Evolutionary conservation across 2,329 filamentous ascomycete genomes (phyloP).

Genomic region (Exophiala sp.): DNA sequence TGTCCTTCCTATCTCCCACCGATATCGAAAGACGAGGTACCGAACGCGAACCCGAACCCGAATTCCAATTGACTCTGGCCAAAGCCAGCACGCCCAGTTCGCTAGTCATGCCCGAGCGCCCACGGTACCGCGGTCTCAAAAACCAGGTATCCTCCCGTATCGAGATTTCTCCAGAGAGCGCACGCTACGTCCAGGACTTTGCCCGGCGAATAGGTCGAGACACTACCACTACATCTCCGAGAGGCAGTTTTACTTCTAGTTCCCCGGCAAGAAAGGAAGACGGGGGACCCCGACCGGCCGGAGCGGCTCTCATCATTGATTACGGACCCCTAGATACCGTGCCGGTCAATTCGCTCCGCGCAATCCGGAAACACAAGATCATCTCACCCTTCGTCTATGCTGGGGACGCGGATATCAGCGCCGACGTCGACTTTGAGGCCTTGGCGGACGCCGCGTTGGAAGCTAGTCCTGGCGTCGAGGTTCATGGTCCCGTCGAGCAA

Average conservation of each 20-base stretch:
- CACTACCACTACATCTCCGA: constrained; percentile 2
- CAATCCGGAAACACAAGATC: constrained; percentile 69
- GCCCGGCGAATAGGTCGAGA: constrained; percentile 73
- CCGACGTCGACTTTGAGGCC: constrained; percentile 87
- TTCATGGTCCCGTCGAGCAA: constrained; percentile 87
- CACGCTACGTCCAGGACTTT: constrained; percentile 73
- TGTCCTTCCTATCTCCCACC: constrained; percentile 48
- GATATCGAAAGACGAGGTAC: constrained; percentile 17
- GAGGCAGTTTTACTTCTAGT: too few species aligned
- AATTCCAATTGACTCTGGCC: constrained; percentile 81
- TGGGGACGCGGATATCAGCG: constrained; percentile 79
- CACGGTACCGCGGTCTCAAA: constrained; percentile 71
- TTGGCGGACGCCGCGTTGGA: constrained; percentile 74
- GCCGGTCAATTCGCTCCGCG: constrained; percentile 82
- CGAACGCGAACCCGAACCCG: constrained; percentile 53
- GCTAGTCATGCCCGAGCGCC: constrained; percentile 71
- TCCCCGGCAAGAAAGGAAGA: too few species aligned
- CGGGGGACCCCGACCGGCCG: constrained; percentile 57
- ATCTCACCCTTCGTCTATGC: constrained; percentile 75
- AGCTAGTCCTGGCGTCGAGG: constrained; percentile 74
- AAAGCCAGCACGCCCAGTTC: constrained; percentile 72
- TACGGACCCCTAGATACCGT: constrained; percentile 77
- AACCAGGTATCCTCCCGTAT: constrained; percentile 63
- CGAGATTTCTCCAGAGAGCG: constrained; percentile 84
- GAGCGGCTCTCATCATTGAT: constrained; percentile 90